Percentiles rank a stretch among this genome's conserved stretches.
Conservation (phyloP, 1,284 basidiomycete species). For the Ceratobasidium sp. region DNA sequence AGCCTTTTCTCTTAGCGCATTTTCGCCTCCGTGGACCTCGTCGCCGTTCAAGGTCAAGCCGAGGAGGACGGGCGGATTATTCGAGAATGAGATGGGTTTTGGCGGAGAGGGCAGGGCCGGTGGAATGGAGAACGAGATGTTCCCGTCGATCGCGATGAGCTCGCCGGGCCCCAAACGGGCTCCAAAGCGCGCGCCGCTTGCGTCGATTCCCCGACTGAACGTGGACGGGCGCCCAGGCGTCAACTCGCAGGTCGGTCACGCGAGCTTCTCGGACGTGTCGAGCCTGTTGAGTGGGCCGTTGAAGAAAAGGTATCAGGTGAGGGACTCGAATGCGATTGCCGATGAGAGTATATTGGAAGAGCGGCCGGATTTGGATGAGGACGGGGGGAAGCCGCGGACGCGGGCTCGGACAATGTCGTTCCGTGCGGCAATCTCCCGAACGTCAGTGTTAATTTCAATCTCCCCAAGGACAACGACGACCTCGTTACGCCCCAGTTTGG, state of each 20-base stretch:
- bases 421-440: conserved; percentile 17
- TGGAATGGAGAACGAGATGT: conserved; percentile 36
- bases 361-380: not conserved
- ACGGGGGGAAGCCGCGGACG: conserved; percentile 18
- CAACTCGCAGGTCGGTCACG: conserved; percentile 1
- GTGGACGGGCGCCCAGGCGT: not conserved
- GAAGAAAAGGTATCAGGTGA: conserved; percentile 56
- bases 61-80: conserved; percentile 16
- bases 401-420: conserved; percentile 34
- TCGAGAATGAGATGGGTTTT: conserved; percentile 40
- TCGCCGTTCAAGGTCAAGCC: conserved; percentile 30
- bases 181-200: conserved; percentile 14
- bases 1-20: conserved; percentile 15
- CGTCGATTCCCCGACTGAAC: conserved; percentile 11
- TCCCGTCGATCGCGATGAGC: conserved; percentile 36
- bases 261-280: conserved; percentile 34
- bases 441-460: conserved; percentile 2
- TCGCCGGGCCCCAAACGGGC: conserved; percentile 28
- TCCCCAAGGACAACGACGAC: conserved; percentile 59
- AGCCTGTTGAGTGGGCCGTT: conserved; percentile 54
- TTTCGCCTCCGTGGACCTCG: conserved; percentile 39
- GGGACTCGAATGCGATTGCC: conserved; percentile 54
- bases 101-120: not conserved
- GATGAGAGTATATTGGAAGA: conserved; percentile 56
- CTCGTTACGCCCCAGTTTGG: conserved; percentile 74